These are phyloP conservation scores for Colletotrichum trifolii DNA, from an alignment of 2,329 filamentous ascomycete species.

Conservation along the genomic window DNA sequence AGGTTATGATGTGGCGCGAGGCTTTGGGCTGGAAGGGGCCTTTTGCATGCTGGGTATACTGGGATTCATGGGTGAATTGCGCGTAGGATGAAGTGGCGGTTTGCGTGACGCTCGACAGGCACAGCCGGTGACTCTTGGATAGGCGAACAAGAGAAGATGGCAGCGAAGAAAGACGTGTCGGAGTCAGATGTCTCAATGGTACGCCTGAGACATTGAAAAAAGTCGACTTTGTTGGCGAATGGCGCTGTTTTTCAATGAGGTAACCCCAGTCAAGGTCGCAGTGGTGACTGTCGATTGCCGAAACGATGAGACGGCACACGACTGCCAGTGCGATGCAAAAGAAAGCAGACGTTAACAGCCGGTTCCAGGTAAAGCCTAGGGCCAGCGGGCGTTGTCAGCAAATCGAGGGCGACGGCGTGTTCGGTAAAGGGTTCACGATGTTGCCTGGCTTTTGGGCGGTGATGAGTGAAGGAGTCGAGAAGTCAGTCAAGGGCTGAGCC, in stretches of 20 bases:
- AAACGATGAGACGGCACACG: slow-evolving; percentile 25
- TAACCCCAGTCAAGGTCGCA: slow-evolving; percentile 3
- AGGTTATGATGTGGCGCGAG: slow-evolving; percentile 31
- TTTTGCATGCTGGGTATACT: slow-evolving; percentile 36
- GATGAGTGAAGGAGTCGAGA: background rate
- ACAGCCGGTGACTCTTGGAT: too few species aligned
- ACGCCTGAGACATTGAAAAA: slow-evolving; percentile 33
- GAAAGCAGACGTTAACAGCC: background rate
- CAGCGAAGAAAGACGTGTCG: slow-evolving; percentile 5
- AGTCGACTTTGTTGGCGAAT: slow-evolving; percentile 22
- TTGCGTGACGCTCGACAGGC: background rate
- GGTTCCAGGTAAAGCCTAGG: too few species aligned
- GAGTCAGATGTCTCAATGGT: slow-evolving; percentile 22
- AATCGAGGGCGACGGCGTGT: background rate
- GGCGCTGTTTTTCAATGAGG: slow-evolving; percentile 15
- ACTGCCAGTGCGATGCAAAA: background rate
- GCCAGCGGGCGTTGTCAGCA: background rate
- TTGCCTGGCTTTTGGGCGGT: slow-evolving; percentile 3
- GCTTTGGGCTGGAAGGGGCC: slow-evolving; percentile 11
- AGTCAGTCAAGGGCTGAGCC: slow-evolving; percentile 3
- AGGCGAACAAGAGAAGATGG: slow-evolving; percentile 6
- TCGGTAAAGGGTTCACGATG: slow-evolving; percentile 18
- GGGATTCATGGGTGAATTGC: slow-evolving; percentile 16
- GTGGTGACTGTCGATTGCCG: slow-evolving; percentile 11
- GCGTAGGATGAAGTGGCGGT: background rate